Evolutionary conservation across 192 early-diverging fungal species (phyloP), one percentile per base, ranked within the genome.

Genomic region (Coemansia sp.): DNA sequence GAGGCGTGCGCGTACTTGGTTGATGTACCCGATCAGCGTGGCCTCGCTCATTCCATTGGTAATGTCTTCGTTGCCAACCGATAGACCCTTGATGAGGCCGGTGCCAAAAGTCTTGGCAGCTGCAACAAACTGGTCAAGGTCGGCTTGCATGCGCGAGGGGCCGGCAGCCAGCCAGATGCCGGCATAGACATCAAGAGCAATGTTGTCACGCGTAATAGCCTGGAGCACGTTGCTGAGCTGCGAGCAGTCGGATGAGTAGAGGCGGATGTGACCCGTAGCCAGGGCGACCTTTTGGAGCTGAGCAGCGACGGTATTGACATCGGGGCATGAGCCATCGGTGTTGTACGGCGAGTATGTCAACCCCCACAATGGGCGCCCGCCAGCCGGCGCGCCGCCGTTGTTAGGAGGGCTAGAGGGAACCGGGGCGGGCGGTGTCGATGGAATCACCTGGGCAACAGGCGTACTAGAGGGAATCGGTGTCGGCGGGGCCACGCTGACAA

Each of bases 201-300:
- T 38, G 59, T 77, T 74, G 64, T 56, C 59, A 16, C 58, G 53
- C 18, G 40, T 63, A 37, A 82, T 67, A 0, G 79, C 79, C 62
- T 82, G 65, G 21, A 74, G 43, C 1, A 66, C 74, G 37, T 45
- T 65, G 40, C 60, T 45, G 38, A 82, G 65, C 66, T 82, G 79
- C 23, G 70, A 74, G 65, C 79, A 82, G 62, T 82, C 79, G 18
- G 79, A 73, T 9, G 79, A 76, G 59, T 77, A 82, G 33, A 82
- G 67, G 23, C 79, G 79, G 45, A 82, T 74, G 64, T 82, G 76
- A 38, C 60, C 40, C 36, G 79, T 70, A 0, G 73, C 74, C 0
- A 18, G 18, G 0, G 70, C 70, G 1, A 82, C 60, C 53, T 66
- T 73, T 18, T 69, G 33, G 26, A 82, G 74, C 36, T 82, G 67